Evolutionary conservation across 2,329 filamentous ascomycete species (phyloP), one percentile per base, ranked within the genome.

Genomic region (Aspergillus alliaceus): DNA sequence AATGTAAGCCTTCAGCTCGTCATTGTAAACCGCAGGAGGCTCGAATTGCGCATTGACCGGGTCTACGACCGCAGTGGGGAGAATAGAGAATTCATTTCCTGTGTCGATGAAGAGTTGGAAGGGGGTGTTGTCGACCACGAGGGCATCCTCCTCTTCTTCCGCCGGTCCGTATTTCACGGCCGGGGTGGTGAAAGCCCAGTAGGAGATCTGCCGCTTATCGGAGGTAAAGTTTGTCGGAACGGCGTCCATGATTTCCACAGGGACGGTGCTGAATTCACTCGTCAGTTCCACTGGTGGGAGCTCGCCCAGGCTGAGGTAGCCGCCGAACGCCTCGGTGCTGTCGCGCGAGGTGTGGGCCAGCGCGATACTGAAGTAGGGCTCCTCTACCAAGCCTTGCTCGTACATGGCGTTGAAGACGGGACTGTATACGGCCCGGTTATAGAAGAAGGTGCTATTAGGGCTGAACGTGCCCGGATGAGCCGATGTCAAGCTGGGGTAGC

Each of bases 341-440:
- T 59, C 63, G 27, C 65, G 62, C 1, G 65, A 53, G n/a, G 68
- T 66, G 12, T 77, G 69, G 7, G 74, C 69, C 20, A 84, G 69
- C 0, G 78, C 79, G n/a, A 84, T 67, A 61, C 75, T 79, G 72
- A 83, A 84, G 9, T 81, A 63, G 0, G 80, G 75, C 0, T 74
- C 63, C 0, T 74, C 63, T 7, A 80, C 75, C 12, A 76, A 64
- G 22, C 76, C 72, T 29, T 78, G 64, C 51, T 75, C 69, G 61
- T 76, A 78, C 77, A 84, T 79, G 34, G 72, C 80, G 7, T 75
- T 79, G 61, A 85, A 77, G n/a, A 84, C 63, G 0, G 82, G 79
- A 52, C 79, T 74, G 69, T 84, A 85, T 0, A 67, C 55, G 2
- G 70, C 54, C n/a, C 67, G 67, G 47, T 64, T 56, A 22, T 42